Conservation (phyloP, 2,329 filamentous ascomycete genomes). For the Penicillium glabrum region DNA sequence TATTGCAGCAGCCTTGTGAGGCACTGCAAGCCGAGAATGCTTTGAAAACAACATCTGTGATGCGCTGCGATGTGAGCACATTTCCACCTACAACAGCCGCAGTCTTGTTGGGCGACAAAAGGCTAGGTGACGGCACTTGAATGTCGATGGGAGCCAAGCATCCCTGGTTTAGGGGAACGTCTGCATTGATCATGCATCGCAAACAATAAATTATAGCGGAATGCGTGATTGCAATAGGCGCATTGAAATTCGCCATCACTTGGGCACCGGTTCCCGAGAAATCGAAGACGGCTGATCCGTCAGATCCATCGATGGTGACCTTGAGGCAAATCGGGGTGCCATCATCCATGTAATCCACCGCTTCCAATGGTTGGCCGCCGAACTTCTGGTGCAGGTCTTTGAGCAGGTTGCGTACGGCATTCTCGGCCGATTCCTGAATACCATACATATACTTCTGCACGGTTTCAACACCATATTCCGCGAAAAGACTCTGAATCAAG, state of each 20-base stretch:
- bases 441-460: conserved; percentile 82
- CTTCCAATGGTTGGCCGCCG: conserved; percentile 67
- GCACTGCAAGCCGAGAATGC: conserved; percentile 79
- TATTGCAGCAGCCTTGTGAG: conserved; percentile 78
- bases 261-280: conserved; percentile 77
- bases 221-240: conserved; percentile 78
- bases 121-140: conserved; percentile 65
- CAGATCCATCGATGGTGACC: conserved; percentile 70
- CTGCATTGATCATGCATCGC: conserved; percentile 73
- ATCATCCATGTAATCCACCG: conserved; percentile 84
- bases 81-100: conserved; percentile 83
- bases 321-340: conserved; percentile 74
- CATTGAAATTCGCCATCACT: conserved; percentile 78
- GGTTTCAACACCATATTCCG: conserved; percentile 73
- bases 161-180: conserved; percentile 85
- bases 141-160: conserved; percentile 76
- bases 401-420: conserved; percentile 70
- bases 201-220: conserved; percentile 85
- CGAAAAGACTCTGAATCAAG: conserved; percentile 71
- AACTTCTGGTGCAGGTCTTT: conserved; percentile 70
- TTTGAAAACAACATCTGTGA: conserved; percentile 80
- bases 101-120: conserved; percentile 72
- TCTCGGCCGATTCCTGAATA: conserved; percentile 78
- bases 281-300: conserved; percentile 76
- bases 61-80: conserved; percentile 73